Evolutionary conservation across 108 stramenopile genomes (phyloP), one percentile per base, ranked within the genome.

Genomic region (Cyclotella sp.): DNA sequence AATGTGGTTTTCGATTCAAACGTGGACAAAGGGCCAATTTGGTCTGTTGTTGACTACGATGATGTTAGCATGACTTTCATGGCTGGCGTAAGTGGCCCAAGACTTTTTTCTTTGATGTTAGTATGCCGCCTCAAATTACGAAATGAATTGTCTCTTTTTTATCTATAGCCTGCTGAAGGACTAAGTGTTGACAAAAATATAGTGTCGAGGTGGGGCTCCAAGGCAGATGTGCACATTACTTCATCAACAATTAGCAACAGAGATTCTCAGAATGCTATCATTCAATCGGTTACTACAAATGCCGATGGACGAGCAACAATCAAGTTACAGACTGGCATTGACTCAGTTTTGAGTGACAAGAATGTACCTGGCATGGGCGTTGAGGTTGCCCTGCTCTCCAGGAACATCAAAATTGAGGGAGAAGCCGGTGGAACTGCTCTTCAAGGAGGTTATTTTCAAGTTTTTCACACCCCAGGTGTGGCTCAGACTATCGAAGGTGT

Each of bases 361-460:
- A 82, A 87, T 9, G 60, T 70, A 62, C 85, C 84, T 26, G 83
- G 80, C 43, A 70, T 79, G 53, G 89, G 86, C 19, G 85, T 84
- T 14, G 90, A 91, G 64, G 79, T 91, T n/a, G 88, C 85, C 12
- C 43, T 88, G 26, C 75, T 89, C 34, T 81, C 77, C 22, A 84
- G 90, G n/a, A 89, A 87, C 28, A 86, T 91, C 70, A 76, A 83
- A 30, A 86, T 91, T 76, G 70, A 85, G 59, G 89, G 82, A 26
- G 63, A 70, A 24, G 28, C 47, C 39, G 75, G 75, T 19, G 83
- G 79, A 7, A 69, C 78, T 29, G 73, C 46, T 59, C 42, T 44
- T 19, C 65, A 74, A 27, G 89, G 87, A 45, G 84, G 76, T 10
- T 86, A 89, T 58, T 73, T 89, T 16, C 85, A 84, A 46, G 70